Evolutionary conservation across 1,284 basidiomycete species (phyloP).

Genomic region (Pisolithus thermaeus): DNA sequence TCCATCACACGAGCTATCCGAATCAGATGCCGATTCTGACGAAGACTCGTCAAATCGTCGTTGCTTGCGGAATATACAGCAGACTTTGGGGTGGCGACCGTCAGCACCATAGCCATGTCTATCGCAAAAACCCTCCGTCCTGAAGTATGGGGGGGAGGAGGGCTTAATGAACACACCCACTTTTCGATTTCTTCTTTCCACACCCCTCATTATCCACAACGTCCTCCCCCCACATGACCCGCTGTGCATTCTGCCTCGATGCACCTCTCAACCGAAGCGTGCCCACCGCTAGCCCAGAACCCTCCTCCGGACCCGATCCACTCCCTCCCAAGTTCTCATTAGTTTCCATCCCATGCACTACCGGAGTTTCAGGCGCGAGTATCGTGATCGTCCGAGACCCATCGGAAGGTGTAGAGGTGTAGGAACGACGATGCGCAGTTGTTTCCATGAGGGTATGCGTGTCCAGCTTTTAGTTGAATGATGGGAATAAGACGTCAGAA

Average conservation of each 20-base stretch:
- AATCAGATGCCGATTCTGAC: slow-evolving; percentile 53
- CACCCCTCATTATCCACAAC: slow-evolving; percentile 81
- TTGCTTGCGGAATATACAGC: slow-evolving; percentile 85
- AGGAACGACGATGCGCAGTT: slow-evolving; percentile 21
- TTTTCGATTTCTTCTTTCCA: slow-evolving; percentile 80
- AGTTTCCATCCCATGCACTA: slow-evolving; percentile 19
- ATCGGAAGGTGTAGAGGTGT: slow-evolving; percentile 33
- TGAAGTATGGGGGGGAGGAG: not conserved
- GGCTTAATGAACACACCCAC: slow-evolving; percentile 40
- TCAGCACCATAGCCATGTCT: not conserved
- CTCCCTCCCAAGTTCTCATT: no score
- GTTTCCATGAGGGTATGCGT: slow-evolving; percentile 15
- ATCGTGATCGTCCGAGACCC: slow-evolving; percentile 47
- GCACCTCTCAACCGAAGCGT: not conserved
- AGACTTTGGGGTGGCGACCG: slow-evolving; percentile 45
- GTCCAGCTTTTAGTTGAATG: not conserved
- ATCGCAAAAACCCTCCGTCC: not conserved
- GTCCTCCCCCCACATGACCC: slow-evolving; percentile 73
- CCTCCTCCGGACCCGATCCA: slow-evolving; percentile 19
- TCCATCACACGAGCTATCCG: slow-evolving; percentile 32
- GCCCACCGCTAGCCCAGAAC: slow-evolving; percentile 52
- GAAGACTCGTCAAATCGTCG: slow-evolving; percentile 76
- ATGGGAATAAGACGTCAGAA: not conserved
- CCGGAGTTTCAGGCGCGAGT: slow-evolving; percentile 34
- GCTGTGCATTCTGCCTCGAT: slow-evolving; percentile 36